phyloP scores from a whole-genome alignment of 768 basidiomycete species.

The Mycena rebaudengoi region DNA sequence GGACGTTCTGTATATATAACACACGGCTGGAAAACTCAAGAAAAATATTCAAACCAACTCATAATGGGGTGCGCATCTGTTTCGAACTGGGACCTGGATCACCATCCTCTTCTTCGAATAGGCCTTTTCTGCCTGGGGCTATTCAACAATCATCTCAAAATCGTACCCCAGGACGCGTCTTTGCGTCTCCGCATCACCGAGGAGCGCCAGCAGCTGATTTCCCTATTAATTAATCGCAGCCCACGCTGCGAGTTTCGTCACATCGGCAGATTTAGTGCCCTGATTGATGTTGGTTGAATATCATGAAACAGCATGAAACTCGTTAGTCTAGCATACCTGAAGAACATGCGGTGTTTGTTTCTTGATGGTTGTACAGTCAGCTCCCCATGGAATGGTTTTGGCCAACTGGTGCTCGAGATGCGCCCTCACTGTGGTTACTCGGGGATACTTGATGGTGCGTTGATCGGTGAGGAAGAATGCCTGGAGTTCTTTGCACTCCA shows the following conservation, averaged over 20 bases:
- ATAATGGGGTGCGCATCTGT: no score
- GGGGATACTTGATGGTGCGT: not conserved
- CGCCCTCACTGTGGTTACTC: not conserved
- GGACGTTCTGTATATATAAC: no score
- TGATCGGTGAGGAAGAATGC: not conserved
- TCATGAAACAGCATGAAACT: no score
- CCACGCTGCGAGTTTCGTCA: not conserved
- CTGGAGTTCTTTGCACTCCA: not conserved
- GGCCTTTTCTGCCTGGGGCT: not conserved
- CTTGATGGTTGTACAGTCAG: no score
- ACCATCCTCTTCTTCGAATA: not conserved
- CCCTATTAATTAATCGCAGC: not conserved
- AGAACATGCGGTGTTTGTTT: no score
- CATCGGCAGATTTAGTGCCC: not conserved
- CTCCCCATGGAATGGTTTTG: no score
- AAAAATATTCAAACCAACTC: no score
- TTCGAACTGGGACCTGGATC: constrained; percentile 36
- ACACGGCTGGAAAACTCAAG: no score
- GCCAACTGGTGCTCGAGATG: no score
- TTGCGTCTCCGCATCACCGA: not conserved
- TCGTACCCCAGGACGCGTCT: not conserved
- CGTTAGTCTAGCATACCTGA: no score
- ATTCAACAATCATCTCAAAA: not conserved
- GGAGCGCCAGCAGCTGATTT: not conserved
- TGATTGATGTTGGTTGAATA: no score